Conservation (phyloP, 345 rosid genomes). For the Salix brachista region DNA sequence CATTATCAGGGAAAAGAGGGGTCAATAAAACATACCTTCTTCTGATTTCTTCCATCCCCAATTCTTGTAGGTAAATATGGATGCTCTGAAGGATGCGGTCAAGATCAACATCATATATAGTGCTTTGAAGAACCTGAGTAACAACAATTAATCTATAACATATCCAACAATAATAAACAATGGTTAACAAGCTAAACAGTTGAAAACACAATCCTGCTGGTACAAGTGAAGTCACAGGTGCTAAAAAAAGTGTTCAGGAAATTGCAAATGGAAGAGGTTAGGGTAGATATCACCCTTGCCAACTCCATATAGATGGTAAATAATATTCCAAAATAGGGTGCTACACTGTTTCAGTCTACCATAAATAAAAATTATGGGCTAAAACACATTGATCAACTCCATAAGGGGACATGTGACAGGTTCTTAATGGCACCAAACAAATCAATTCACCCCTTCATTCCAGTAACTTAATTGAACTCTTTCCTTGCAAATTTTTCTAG, state of each 20-base stretch:
- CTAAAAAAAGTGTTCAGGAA: neutral
- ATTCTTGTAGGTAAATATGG: constrained; percentile 89
- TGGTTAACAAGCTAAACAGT: neutral
- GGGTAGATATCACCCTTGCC: neutral
- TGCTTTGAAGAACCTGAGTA: constrained; percentile 87
- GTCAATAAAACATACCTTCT: constrained; percentile 54
- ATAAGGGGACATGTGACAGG: neutral
- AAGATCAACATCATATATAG: constrained; percentile 95
- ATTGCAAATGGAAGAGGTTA: neutral
- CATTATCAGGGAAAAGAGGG: neutral
- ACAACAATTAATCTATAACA: constrained; percentile 1
- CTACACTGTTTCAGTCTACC: neutral
- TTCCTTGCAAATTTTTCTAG: neutral
- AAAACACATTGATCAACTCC: neutral
- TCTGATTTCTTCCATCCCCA: constrained; percentile 99
- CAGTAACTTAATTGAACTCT: neutral
- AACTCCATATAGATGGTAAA: neutral
- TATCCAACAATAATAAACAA: neutral
- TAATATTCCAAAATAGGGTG: neutral
- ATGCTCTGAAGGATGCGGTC: constrained; percentile 96
- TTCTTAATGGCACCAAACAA: neutral
- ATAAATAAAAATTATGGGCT: neutral
- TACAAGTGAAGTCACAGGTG: neutral
- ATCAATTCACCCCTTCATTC: neutral
- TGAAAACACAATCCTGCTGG: neutral